Conservation (phyloP, 805 yeast genomes). For the Cyberlindnera xylosilytica region DNA sequence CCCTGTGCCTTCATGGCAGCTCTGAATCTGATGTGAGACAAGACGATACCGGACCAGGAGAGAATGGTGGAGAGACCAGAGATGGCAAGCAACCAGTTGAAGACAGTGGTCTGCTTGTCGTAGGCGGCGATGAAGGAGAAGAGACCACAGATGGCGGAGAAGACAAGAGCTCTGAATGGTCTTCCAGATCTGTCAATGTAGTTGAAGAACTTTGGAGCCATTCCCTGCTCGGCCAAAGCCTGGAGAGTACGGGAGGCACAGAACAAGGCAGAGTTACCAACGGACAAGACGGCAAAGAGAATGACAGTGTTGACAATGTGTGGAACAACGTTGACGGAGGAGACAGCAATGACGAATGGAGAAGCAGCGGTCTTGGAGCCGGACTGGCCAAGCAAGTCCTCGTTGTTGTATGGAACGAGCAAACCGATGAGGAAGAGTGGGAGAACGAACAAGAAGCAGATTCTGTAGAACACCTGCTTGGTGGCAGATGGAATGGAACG, state of each 20-base stretch:
- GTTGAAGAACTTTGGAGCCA: conserved; percentile 53
- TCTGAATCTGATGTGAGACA: conserved; percentile 58
- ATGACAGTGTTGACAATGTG: conserved; percentile 74
- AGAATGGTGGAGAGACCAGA: conserved; percentile 60
- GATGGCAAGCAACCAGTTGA: conserved; percentile 62
- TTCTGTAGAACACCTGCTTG: conserved; percentile 64
- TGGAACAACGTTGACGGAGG: conserved; percentile 59
- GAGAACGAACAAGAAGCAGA: conserved; percentile 53
- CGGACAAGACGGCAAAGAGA: conserved; percentile 68
- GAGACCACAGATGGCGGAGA: conserved; percentile 52
- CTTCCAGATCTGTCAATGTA: conserved; percentile 57
- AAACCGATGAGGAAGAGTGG: conserved; percentile 54
- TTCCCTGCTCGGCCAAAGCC: conserved; percentile 67
- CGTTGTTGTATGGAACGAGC: conserved; percentile 56
- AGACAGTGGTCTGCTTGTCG: conserved; percentile 52
- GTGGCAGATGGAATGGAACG: conserved; percentile 61
- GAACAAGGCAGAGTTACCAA: conserved; percentile 72
- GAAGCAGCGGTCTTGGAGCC: conserved; percentile 58
- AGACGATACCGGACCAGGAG: conserved; percentile 59
- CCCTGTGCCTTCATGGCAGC: conserved; percentile 55
- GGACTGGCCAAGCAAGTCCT: conserved; percentile 45
- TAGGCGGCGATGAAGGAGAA: conserved; percentile 69
- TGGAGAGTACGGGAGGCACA: conserved; percentile 71
- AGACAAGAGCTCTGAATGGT: conserved; percentile 52
- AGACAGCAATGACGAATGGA: conserved; percentile 73